Conservation (phyloP, 768 basidiomycete genomes). For the Tulasnella calospora region DNA sequence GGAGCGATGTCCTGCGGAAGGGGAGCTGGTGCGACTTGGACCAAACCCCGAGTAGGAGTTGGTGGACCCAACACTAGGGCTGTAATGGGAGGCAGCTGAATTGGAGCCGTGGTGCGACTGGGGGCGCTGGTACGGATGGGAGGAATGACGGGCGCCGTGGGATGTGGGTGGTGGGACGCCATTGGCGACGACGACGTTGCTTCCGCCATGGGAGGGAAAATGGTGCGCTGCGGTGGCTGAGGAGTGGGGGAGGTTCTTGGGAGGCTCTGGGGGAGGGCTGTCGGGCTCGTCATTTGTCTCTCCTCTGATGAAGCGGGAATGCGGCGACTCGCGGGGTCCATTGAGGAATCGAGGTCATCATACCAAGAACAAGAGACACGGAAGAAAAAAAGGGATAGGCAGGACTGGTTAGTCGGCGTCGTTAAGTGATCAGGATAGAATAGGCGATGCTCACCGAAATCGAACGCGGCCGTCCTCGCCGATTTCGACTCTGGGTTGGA, state of each 20-base stretch:
- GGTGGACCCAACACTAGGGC: not conserved
- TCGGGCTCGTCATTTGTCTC: slow-evolving; percentile 18
- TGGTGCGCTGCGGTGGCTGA: slow-evolving; percentile 5
- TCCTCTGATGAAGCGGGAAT: slow-evolving; percentile 10
- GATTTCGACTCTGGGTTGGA: slow-evolving; percentile 82
- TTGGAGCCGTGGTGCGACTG: slow-evolving; percentile 9
- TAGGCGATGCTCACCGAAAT: slow-evolving; percentile 43
- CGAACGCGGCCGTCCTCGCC: slow-evolving; percentile 76
- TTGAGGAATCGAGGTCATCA: not conserved
- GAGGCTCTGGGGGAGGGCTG: not conserved
- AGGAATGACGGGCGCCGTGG: slow-evolving; percentile 2
- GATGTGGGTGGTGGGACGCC: not conserved
- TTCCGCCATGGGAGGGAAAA: slow-evolving; percentile 4
- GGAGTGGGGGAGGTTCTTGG: slow-evolving; percentile 12
- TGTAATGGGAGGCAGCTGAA: slow-evolving; percentile 13
- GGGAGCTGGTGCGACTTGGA: not conserved
- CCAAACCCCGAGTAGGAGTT: slow-evolving; percentile 5
- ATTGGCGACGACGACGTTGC: not conserved
- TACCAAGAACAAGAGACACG: slow-evolving; percentile 10
- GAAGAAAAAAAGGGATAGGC: not conserved
- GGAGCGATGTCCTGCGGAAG: not conserved
- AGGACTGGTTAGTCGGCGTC: slow-evolving; percentile 3
- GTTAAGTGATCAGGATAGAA: not conserved
- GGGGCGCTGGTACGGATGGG: slow-evolving; percentile 15
- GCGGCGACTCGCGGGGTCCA: not conserved